phyloP scores from a whole-genome alignment of 2,329 filamentous ascomycete genomes.

The Calonectria pauciramosa region DNA sequence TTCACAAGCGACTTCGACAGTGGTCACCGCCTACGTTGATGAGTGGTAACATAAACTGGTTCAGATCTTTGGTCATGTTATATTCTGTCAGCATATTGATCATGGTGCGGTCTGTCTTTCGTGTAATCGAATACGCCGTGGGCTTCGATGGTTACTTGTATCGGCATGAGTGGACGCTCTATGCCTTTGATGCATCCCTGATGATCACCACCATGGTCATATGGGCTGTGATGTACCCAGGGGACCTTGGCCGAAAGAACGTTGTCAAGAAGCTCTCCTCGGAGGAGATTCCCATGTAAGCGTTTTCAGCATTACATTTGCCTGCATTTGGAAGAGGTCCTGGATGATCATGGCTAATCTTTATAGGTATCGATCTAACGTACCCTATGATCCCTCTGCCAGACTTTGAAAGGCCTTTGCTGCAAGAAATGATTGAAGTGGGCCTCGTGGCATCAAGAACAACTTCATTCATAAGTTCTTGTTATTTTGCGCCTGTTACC shows the following conservation, averaged over 20 bases:
- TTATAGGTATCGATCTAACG: neutral
- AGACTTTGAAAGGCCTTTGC: neutral
- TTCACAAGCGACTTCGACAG: neutral
- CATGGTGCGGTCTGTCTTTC: conserved; percentile 37
- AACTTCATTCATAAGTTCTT: neutral
- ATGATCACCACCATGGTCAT: conserved; percentile 36
- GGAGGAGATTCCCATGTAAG: neutral
- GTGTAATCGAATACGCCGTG: conserved; percentile 61
- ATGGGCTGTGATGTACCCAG: conserved; percentile 4
- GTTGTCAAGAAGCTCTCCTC: neutral
- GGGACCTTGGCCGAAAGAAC: neutral
- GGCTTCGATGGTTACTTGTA: conserved; percentile 56
- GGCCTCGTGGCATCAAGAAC: neutral
- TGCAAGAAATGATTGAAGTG: neutral
- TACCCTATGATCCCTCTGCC: neutral
- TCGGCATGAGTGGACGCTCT: conserved; percentile 55
- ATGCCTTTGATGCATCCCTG: conserved; percentile 54
- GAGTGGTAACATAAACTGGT: neutral
- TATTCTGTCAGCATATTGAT: neutral
- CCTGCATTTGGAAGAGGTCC: neutral
- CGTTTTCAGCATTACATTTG: neutral
- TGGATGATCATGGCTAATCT: neutral
- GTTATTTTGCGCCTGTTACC: neutral
- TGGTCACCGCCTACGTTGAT: neutral
- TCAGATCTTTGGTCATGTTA: neutral